These are phyloP conservation scores for Aspergillus taichungensis DNA, from an alignment of 495 filamentous ascomycete species.

Conservation along the genomic window DNA sequence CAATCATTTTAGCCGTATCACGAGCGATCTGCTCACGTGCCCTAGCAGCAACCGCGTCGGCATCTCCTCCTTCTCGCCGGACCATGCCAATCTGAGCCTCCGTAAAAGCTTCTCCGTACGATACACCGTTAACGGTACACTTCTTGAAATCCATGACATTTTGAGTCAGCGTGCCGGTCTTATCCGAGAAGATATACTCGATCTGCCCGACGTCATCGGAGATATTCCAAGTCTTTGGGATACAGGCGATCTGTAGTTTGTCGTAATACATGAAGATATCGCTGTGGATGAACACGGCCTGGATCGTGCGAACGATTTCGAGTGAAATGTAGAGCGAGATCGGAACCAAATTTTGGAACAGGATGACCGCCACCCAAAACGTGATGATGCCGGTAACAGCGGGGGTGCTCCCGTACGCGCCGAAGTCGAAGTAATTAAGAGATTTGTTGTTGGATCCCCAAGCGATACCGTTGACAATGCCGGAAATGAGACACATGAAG, in stretches of 20 bases:
- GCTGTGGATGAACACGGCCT: slow-evolving; percentile 97
- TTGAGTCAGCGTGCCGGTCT: slow-evolving; percentile 95
- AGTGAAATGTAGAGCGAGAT: slow-evolving; percentile 97
- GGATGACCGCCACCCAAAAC: slow-evolving; percentile 87
- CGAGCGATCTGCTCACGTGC: slow-evolving; percentile 71
- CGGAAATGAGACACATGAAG: slow-evolving; percentile 80
- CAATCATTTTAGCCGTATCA: slow-evolving; percentile 64
- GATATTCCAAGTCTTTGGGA: slow-evolving; percentile 98
- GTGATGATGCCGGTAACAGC: slow-evolving; percentile 84
- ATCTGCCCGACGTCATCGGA: slow-evolving; percentile 98
- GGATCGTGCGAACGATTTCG: slow-evolving; percentile 86
- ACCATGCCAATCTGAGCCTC: slow-evolving; percentile 95
- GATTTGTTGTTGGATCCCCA: slow-evolving; percentile 72
- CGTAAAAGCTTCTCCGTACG: slow-evolving; percentile 96
- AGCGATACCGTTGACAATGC: slow-evolving; percentile 72
- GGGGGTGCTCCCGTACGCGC: slow-evolving; percentile 69
- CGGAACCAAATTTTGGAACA: slow-evolving; percentile 97
- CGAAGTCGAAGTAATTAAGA: slow-evolving; percentile 76
- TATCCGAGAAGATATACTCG: slow-evolving; percentile 99
- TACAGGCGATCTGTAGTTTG: slow-evolving; percentile 83
- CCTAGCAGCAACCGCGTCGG: slow-evolving; percentile 65
- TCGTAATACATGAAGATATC: slow-evolving; percentile 96
- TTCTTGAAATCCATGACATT: slow-evolving; percentile 99
- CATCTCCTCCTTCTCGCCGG: slow-evolving; percentile 77
- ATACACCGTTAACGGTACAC: slow-evolving; percentile 82